These are phyloP conservation scores for Draba incana DNA, from an alignment of 345 rosid species.

Conservation along the genomic window DNA sequence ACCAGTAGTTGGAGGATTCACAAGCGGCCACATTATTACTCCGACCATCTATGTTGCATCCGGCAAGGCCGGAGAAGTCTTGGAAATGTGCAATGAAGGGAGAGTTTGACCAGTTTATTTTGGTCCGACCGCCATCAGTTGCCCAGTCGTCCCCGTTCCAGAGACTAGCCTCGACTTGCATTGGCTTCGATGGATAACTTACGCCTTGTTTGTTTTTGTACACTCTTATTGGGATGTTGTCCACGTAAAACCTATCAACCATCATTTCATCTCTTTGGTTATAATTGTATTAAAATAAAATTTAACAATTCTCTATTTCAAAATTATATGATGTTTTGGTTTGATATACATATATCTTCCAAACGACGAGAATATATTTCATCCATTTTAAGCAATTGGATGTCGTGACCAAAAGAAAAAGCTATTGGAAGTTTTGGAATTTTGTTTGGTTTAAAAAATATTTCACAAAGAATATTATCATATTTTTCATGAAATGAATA, in stretches of 20 bases:
- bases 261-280: conserved; percentile 5
- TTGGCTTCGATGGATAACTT: conserved; percentile 54
- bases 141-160: conserved; percentile 80
- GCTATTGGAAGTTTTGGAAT: neutral
- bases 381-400: neutral
- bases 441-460: neutral
- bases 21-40: conserved; percentile 30
- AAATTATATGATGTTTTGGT: neutral
- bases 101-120: conserved; percentile 60
- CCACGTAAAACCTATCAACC: conserved; percentile 59
- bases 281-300: neutral
- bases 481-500: conserved; percentile 4
- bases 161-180: conserved; percentile 64
- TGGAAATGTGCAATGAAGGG: conserved; percentile 61
- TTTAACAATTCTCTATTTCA: neutral
- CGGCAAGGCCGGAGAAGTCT: conserved; percentile 51
- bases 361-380: neutral
- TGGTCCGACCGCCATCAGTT: conserved; percentile 62
- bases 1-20: conserved; percentile 53
- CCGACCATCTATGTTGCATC: conserved; percentile 42
- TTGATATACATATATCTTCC: neutral
- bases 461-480: no score
- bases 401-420: no score
- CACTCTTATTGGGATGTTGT: conserved; percentile 70
- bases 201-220: conserved; percentile 61